A percentile compares a stretch with the other conserved stretches of the same genome.
Conservation (phyloP, 805 yeast genomes). For the Lachancea sp. region DNA sequence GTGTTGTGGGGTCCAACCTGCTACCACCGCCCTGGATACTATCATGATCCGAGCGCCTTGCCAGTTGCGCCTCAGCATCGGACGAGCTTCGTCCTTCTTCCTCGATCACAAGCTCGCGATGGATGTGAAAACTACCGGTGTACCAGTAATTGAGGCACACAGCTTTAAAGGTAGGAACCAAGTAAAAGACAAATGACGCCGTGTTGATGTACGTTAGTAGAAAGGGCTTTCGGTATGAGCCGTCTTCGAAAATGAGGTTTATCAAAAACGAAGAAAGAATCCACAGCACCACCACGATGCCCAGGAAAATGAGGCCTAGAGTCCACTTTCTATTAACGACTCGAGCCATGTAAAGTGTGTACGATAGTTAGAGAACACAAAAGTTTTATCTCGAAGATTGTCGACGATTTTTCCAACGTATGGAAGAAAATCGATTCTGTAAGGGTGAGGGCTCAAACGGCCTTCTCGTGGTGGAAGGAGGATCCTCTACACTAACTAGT, state of each 20-base stretch:
- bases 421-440: no score
- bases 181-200: conserved; percentile 70
- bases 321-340: conserved; percentile 46
- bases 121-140: conserved; percentile 28
- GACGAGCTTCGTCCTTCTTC: conserved; percentile 22
- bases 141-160: conserved; percentile 23
- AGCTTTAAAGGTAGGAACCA: conserved; percentile 49
- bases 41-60: background rate
- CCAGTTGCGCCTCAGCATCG: conserved; percentile 5
- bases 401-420: background rate
- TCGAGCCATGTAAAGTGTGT: conserved; percentile 1
- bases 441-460: no score
- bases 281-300: conserved; percentile 81
- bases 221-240: conserved; percentile 78
- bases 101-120: conserved; percentile 26
- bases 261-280: conserved; percentile 83
- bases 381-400: no score
- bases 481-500: no score
- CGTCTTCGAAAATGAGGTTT: conserved; percentile 64
- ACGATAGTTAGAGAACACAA: no score
- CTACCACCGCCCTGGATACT: no score
- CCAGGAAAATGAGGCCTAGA: conserved; percentile 65
- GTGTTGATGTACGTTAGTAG: conserved; percentile 90
- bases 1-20: background rate
- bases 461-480: no score